These are phyloP conservation scores for Amaranthus tricolor DNA, from an alignment of 179 eudicot genomes.

Conservation along the genomic window DNA sequence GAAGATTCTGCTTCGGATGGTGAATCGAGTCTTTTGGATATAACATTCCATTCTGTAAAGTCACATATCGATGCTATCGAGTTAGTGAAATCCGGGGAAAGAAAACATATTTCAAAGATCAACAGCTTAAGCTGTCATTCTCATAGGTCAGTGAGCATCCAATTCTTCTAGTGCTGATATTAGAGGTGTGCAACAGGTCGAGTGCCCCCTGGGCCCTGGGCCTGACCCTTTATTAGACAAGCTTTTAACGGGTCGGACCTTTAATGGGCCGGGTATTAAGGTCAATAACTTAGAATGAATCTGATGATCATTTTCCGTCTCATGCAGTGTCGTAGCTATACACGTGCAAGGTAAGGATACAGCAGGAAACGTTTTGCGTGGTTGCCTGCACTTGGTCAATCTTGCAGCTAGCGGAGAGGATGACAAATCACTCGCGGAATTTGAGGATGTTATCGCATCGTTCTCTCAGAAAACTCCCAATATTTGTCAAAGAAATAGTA, in stretches of 20 bases:
- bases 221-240: background rate
- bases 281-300: too few relatives aligned
- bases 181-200: too few relatives aligned
- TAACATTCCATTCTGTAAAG: conserved; percentile 51
- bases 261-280: background rate
- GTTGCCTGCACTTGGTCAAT: conserved; percentile 87
- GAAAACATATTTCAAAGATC: conserved; percentile 49
- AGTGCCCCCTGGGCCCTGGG: too few relatives aligned
- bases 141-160: conserved; percentile 54
- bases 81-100: conserved; percentile 58
- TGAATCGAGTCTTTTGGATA: conserved; percentile 51
- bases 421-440: conserved; percentile 75
- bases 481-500: conserved; percentile 75
- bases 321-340: conserved; percentile 61
- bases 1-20: conserved; percentile 35
- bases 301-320: background rate
- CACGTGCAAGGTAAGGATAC: conserved; percentile 76
- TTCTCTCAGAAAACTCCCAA: conserved; percentile 76
- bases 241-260: too few relatives aligned
- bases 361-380: conserved; percentile 54
- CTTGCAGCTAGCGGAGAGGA: conserved; percentile 73
- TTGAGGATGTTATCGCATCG: conserved; percentile 82
- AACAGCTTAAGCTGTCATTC: conserved; percentile 54
- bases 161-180: background rate
- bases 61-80: conserved; percentile 54